Evolutionary conservation across 768 basidiomycete species (phyloP).

Genomic region (Leccinum subtestaceum): DNA sequence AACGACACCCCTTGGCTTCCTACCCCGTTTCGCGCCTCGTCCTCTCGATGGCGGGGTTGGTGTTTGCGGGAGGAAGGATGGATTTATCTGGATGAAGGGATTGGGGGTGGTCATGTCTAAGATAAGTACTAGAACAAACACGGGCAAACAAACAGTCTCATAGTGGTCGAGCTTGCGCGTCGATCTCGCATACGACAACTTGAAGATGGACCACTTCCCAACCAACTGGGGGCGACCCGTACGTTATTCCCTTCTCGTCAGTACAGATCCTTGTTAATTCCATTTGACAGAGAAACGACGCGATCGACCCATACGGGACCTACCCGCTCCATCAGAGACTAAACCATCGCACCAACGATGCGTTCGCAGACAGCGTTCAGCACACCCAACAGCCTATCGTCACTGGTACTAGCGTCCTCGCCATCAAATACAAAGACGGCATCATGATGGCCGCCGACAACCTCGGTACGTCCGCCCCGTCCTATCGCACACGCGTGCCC

Average conservation of each 20-base stretch:
- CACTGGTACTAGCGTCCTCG: constrained; percentile 60
- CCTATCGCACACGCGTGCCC: not conserved
- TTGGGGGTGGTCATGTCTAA: constrained; percentile 16
- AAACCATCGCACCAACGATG: constrained; percentile 46
- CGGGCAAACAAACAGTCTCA: constrained; percentile 19
- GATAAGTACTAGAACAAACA: constrained; percentile 11
- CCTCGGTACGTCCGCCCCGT: constrained; percentile 58
- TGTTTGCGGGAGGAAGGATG: constrained; percentile 13
- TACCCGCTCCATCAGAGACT: constrained; percentile 70
- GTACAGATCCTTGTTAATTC: not conserved
- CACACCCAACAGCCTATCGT: constrained; percentile 93
- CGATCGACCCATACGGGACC: constrained; percentile 71
- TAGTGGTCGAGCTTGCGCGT: constrained; percentile 24
- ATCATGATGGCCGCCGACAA: constrained; percentile 99
- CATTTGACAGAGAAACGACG: constrained; percentile 52
- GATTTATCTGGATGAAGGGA: constrained; percentile 28
- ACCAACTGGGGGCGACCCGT: constrained; percentile 83
- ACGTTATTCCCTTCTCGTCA: constrained; percentile 22
- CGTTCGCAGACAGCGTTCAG: constrained; percentile 65
- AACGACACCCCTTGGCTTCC: constrained; percentile 21
- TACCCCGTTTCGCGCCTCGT: constrained; percentile 26
- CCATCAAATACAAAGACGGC: constrained; percentile 92
- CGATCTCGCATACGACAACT: constrained; percentile 5
- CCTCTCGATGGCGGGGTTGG: constrained; percentile 26
- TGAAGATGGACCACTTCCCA: constrained; percentile 76